These are phyloP conservation scores for Colletotrichum brevisporum DNA, from an alignment of 2,329 filamentous ascomycete species.

Conservation along the genomic window DNA sequence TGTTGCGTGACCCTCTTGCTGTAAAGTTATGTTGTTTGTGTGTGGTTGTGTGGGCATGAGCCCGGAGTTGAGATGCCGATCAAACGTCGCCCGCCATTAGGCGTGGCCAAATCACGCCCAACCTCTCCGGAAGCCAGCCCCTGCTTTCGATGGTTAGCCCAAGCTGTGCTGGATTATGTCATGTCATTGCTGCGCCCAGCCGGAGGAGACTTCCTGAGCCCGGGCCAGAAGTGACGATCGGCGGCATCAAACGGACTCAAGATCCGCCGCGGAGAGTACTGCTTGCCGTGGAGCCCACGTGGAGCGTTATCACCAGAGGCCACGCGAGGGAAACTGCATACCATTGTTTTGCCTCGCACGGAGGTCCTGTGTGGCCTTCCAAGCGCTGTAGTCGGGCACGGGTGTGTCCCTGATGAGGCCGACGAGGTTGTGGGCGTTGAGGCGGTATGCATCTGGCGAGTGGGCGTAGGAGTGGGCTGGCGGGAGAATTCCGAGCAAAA, in stretches of 20 bases:
- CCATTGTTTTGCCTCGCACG: conserved; percentile 48
- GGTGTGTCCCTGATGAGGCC: conserved; percentile 78
- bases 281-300: conserved; percentile 41
- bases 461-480: conserved; percentile 80
- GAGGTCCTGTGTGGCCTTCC: conserved; percentile 60
- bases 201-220: conserved; percentile 66
- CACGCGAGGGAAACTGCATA: conserved; percentile 54
- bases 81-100: not conserved
- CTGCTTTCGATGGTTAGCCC: conserved; percentile 31
- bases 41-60: too few species aligned
- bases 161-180: conserved; percentile 51
- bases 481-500: conserved; percentile 81
- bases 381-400: conserved; percentile 72
- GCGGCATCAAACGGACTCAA: conserved; percentile 62
- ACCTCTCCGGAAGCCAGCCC: conserved; percentile 32
- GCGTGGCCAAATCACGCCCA: conserved; percentile 18
- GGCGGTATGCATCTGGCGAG: conserved; percentile 78
- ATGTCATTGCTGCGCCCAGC: conserved; percentile 54
- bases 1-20: too few species aligned
- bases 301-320: conserved; percentile 59
- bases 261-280: conserved; percentile 51
- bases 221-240: conserved; percentile 54
- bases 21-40: too few species aligned
- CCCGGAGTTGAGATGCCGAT: too few species aligned
- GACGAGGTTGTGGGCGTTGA: conserved; percentile 80